Evolutionary conservation across 441 rosid species (phyloP).

Genomic region (Eutrema salsugineum): DNA sequence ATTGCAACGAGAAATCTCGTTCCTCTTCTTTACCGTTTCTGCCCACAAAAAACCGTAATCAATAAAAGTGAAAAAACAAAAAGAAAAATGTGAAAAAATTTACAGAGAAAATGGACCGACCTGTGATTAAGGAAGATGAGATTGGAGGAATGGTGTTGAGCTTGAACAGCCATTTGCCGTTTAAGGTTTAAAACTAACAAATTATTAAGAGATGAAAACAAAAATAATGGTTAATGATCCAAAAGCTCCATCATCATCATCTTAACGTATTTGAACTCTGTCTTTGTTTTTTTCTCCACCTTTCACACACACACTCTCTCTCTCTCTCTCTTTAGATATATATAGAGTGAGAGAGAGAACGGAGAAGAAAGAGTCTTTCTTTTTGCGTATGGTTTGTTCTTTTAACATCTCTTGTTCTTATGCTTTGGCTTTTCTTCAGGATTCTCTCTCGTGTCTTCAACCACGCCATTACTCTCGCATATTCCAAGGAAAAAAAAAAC

Average conservation of each 20-base stretch:
- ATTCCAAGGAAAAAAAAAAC: not conserved
- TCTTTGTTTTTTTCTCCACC: not conserved
- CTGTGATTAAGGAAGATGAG: slow-evolving; percentile 15
- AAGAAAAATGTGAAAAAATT: not conserved
- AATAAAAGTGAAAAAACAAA: not conserved
- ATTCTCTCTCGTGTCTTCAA: slow-evolving; percentile 22
- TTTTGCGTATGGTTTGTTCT: slow-evolving; percentile 5
- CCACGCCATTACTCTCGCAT: slow-evolving; percentile 20
- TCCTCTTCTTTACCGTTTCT: slow-evolving; percentile 63
- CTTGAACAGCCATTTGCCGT: slow-evolving; percentile 71
- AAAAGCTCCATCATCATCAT: not conserved
- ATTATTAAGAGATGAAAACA: not conserved
- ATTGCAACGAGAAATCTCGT: slow-evolving; percentile 13
- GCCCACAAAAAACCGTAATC: not conserved
- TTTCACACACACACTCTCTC: not conserved
- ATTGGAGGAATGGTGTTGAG: slow-evolving; percentile 74
- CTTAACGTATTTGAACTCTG: slow-evolving; percentile 5
- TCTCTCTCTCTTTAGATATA: not conserved
- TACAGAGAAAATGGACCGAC: not conserved
- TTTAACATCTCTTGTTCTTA: not conserved
- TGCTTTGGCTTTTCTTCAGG: slow-evolving; percentile 15
- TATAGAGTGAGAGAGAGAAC: not conserved
- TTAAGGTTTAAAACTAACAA: not conserved
- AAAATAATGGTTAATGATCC: not conserved
- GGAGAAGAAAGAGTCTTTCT: slow-evolving; percentile 11